Percentiles rank a stretch among this genome's conserved stretches.
phyloP scores from a whole-genome alignment of 768 basidiomycete species.

The Podaxis sp. region DNA sequence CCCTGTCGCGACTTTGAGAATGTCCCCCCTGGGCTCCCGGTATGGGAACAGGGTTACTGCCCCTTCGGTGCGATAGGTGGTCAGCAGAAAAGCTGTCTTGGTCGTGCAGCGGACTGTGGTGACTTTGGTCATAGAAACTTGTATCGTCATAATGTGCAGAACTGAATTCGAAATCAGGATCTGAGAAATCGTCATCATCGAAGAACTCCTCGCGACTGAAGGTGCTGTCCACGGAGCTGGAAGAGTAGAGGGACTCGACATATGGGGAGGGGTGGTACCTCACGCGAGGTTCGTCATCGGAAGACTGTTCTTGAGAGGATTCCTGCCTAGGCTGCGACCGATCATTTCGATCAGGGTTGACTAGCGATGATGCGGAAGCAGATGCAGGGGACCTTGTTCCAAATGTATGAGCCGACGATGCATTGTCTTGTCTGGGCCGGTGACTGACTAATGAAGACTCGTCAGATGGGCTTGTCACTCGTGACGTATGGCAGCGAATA shows the following conservation, averaged over 20 bases:
- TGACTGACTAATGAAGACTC: not conserved
- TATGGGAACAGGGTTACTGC: conserved; percentile 61
- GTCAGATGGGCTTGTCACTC: conserved; percentile 11
- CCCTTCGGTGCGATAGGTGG: conserved; percentile 31
- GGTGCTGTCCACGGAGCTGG: conserved; percentile 14
- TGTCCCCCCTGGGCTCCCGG: conserved; percentile 30
- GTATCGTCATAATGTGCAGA: conserved; percentile 32
- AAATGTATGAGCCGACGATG: conserved; percentile 46
- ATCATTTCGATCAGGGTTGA: conserved; percentile 26
- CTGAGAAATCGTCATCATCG: conserved; percentile 36
- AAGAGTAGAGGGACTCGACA: conserved; percentile 21
- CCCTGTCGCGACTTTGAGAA: conserved; percentile 39
- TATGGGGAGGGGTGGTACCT: conserved; percentile 25
- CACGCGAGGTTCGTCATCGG: conserved; percentile 19
- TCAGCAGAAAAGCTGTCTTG: conserved; percentile 15
- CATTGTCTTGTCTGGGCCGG: conserved; percentile 26
- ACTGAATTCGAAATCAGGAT: conserved; percentile 34
- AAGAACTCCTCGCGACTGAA: conserved; percentile 30
- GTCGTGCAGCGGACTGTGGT: conserved; percentile 11
- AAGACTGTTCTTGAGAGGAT: not conserved
- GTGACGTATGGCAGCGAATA: conserved; percentile 29
- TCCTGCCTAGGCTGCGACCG: not conserved
- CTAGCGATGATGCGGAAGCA: conserved; percentile 39
- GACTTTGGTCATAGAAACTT: conserved; percentile 17
- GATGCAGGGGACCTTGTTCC: conserved; percentile 39